phyloP scores from a whole-genome alignment of 768 basidiomycete genomes.

The Antrodiella citrinella region DNA sequence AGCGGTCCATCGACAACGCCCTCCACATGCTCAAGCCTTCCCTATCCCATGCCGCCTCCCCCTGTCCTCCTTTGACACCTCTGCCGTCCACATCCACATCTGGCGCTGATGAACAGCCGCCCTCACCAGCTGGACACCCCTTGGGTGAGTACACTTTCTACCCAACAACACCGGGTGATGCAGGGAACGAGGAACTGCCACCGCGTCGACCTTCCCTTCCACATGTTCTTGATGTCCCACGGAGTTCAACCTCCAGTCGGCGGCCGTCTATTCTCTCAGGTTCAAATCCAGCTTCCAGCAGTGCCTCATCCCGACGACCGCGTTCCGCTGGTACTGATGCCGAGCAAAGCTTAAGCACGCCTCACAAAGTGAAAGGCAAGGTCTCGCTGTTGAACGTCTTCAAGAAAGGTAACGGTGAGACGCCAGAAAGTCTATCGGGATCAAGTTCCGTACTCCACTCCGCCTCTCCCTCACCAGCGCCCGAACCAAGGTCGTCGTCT shows the following conservation, averaged over 20 bases:
- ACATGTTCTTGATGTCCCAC: constrained; percentile 30
- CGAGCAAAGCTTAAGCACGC: constrained; percentile 27
- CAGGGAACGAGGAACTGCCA: constrained; percentile 16
- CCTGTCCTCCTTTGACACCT: neutral
- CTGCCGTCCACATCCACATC: constrained; percentile 7
- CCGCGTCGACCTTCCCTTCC: constrained; percentile 64
- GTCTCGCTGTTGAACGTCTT: constrained; percentile 69
- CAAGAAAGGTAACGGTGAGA: constrained; percentile 45
- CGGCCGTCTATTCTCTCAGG: constrained; percentile 10
- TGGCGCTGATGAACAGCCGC: constrained; percentile 16
- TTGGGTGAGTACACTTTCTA: constrained; percentile 41
- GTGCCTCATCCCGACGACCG: constrained; percentile 42
- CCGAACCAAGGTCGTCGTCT: constrained; percentile 10
- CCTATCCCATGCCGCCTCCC: constrained; percentile 21
- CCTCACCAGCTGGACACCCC: constrained; percentile 29
- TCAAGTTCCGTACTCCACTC: constrained; percentile 17
- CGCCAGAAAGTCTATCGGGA: constrained; percentile 15
- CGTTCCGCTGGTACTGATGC: constrained; percentile 66
- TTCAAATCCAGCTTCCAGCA: neutral
- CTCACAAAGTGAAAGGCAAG: constrained; percentile 54
- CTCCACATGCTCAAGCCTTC: constrained; percentile 39
- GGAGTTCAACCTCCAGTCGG: constrained; percentile 14
- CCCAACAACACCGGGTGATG: constrained; percentile 26
- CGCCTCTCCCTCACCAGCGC: constrained; percentile 15
- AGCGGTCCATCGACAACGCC: constrained; percentile 70